Percentiles rank a stretch among this genome's conserved stretches.
These are phyloP conservation scores for Sugiyamaella grinbergsii DNA, from an alignment of 1,139 yeast genomes.

Conservation along the genomic window DNA sequence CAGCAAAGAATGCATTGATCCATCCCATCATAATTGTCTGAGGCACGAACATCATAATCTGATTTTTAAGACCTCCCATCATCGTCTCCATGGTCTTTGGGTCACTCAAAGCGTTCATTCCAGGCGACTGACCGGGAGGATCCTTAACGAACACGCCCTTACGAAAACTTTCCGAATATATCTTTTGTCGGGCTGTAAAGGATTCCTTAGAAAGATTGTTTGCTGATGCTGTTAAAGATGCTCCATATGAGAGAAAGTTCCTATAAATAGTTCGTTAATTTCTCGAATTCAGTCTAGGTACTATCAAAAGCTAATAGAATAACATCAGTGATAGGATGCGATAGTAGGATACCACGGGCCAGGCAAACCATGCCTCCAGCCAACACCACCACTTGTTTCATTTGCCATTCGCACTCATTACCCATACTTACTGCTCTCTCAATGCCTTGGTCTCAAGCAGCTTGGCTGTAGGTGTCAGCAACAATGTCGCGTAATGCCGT, in stretches of 20 bases:
- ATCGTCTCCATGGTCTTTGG: slow-evolving; percentile 73
- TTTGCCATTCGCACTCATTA: background rate
- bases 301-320: too few relatives aligned
- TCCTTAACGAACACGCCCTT: slow-evolving; percentile 56
- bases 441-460: slow-evolving; percentile 54
- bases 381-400: background rate
- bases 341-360: too few relatives aligned
- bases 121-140: slow-evolving; percentile 47
- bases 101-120: slow-evolving; percentile 67
- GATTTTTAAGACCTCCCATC: slow-evolving; percentile 77
- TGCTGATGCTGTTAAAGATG: slow-evolving; percentile 53
- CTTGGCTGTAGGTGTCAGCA: slow-evolving; percentile 60
- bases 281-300: too few relatives aligned
- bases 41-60: slow-evolving; percentile 80
- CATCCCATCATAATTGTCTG: slow-evolving; percentile 95
- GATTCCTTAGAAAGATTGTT: slow-evolving; percentile 51
- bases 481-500: slow-evolving; percentile 65
- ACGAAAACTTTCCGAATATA: slow-evolving; percentile 51
- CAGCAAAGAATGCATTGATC: slow-evolving; percentile 93
- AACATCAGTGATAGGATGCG: too few relatives aligned
- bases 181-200: slow-evolving; percentile 52
- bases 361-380: background rate
- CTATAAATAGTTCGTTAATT: too few relatives aligned
- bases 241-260: slow-evolving; percentile 56
- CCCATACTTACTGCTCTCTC: slow-evolving; percentile 53